Evolutionary conservation across 208 protist genomes (phyloP).

Genomic region (Tritrichomonas musculus): DNA sequence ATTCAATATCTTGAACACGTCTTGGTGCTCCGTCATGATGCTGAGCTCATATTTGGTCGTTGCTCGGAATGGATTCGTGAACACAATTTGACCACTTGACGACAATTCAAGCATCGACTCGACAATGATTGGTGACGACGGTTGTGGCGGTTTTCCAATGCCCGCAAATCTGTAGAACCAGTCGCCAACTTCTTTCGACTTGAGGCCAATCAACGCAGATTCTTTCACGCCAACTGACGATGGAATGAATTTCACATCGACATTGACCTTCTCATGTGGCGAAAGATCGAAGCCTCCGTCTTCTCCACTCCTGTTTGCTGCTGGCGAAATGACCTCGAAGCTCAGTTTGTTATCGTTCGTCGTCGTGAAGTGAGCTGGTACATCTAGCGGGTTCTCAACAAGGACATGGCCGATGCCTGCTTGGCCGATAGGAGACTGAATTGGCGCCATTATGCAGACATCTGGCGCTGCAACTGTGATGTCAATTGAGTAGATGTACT

Average conservation of each 20-base stretch:
- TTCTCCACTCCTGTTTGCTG: too few relatives aligned
- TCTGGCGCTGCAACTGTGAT: neutral
- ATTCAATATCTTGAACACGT: neutral
- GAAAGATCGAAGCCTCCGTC: neutral
- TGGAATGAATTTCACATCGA: neutral
- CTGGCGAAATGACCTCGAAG: neutral
- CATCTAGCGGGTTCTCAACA: neutral
- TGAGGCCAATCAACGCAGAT: neutral
- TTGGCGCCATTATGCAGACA: neutral
- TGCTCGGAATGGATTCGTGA: neutral
- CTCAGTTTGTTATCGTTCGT: neutral
- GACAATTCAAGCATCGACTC: neutral
- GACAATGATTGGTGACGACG: neutral
- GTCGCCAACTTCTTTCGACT: neutral
- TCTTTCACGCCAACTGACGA: neutral
- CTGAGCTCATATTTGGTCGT: neutral
- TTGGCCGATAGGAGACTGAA: neutral
- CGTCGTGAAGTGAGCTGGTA: neutral
- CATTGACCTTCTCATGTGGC: neutral
- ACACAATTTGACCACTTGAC: neutral
- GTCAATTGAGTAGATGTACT: slow-evolving; percentile 6
- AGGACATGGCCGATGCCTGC: neutral
- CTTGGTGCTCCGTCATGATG: neutral
- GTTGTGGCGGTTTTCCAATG: neutral
- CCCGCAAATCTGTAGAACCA: neutral